Evolutionary conservation across 2,329 filamentous ascomycete genomes (phyloP), one percentile per base, ranked within the genome.

Genomic region (Lasiodiplodia theobromae): DNA sequence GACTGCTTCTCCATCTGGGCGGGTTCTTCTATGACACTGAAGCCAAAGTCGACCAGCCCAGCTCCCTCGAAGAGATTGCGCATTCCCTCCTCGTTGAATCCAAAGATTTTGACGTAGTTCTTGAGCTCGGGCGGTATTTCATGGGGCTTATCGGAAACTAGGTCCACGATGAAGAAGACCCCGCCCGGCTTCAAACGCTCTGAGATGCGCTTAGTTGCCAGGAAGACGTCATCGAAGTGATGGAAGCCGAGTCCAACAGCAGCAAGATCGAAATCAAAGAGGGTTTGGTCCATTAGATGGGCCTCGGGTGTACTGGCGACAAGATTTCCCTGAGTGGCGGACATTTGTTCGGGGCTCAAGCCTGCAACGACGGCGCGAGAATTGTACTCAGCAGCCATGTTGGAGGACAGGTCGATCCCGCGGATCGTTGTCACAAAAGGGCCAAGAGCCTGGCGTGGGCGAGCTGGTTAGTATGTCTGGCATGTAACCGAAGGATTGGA

Each of bases 361-460:
- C 72, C 71, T 11, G 73, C 71, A 10, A 68, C 56, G 4, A 52
- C 65, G 23, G 88, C 89, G 31, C 86, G 83, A 12, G 81, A 78
- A 75, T 93, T 94, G 81, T 90, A 94, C 7, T 84, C 82, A 0
- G 82, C 80, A 5, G 92, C 86, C 91, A 94, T 94, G 70, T 87
- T 87, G 70, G 89, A 85, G 0, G 91, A 90, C 68, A 93, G 80
- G 75, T 94, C 92, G 54, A 94, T 84, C 52, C 91, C 92, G 18
- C 90, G 80, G 58, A 87, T 87, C 71, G 89, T 84, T 1, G 87
- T 88, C 2, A 88, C 85, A 72, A 87, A 89, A 2, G 89, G 87
- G 1, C 85, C 86, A 16, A 92, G 82, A 16, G 87, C 83, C 86
- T 90, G 63, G 54, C 25, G 11, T n/a, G 28, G 8, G 21, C 44